A percentile compares a stretch with the other conserved stretches of the same genome.
Conservation (phyloP, 2,329 filamentous ascomycete species). For the Amesomyces nigricolor region DNA sequence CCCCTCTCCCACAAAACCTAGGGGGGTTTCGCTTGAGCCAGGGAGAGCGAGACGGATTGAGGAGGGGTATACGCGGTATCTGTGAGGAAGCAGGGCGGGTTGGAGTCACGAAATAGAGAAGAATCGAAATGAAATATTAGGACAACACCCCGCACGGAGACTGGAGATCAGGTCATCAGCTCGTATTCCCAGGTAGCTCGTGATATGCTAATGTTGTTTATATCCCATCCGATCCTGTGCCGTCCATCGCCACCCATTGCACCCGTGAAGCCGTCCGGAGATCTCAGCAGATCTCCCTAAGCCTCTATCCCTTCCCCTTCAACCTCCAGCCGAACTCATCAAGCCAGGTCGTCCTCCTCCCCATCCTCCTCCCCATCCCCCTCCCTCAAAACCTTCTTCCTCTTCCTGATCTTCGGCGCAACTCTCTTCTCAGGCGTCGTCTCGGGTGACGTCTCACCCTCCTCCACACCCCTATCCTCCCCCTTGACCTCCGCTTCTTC, state of each 20-base stretch:
- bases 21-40: slow-evolving; percentile 13
- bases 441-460: slow-evolving; percentile 2
- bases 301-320: neutral
- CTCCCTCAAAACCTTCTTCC: slow-evolving; percentile 16
- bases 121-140: too few relatives aligned
- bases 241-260: neutral
- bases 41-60: slow-evolving; percentile 5
- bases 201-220: too few relatives aligned
- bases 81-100: neutral
- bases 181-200: too few relatives aligned
- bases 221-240: neutral
- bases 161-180: too few relatives aligned
- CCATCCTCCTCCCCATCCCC: slow-evolving; percentile 18
- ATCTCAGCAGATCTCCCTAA: neutral
- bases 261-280: neutral
- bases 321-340: neutral
- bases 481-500: neutral
- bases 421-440: slow-evolving; percentile 11
- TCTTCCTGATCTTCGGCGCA: slow-evolving; percentile 14
- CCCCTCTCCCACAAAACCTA: slow-evolving; percentile 2
- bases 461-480: neutral
- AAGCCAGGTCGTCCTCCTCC: slow-evolving; percentile 19
- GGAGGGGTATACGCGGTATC: slow-evolving; percentile 4
- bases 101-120: neutral
- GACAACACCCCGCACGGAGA: too few relatives aligned